phyloP scores from a whole-genome alignment of 1,284 basidiomycete genomes.

The Rhodotorula glutinis region DNA sequence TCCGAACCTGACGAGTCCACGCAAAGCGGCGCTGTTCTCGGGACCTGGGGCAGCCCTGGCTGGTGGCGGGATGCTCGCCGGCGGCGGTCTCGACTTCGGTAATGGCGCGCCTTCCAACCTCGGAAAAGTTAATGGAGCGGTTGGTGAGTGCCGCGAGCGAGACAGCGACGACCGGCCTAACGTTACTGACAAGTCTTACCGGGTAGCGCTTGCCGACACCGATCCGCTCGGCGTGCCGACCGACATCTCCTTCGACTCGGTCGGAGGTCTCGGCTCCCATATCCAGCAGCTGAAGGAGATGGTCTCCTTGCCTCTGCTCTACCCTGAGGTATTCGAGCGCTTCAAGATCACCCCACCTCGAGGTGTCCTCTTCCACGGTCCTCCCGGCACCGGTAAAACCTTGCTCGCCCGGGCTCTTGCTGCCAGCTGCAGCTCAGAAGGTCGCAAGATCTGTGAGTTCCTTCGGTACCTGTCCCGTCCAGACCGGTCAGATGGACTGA shows the following conservation, averaged over 20 bases:
- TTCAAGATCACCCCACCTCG: conserved; percentile 94
- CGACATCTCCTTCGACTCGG: conserved; percentile 92
- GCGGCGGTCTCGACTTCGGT: conserved; percentile 40
- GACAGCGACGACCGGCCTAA: not conserved
- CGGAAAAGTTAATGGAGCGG: conserved; percentile 74
- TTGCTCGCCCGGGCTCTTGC: conserved; percentile 89
- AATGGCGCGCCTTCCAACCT: conserved; percentile 56
- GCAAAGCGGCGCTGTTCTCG: conserved; percentile 40
- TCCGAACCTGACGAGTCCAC: conserved; percentile 33
- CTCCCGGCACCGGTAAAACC: conserved; percentile 92
- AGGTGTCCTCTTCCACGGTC: conserved; percentile 95
- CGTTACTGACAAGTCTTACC: conserved; percentile 42
- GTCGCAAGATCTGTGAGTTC: conserved; percentile 78
- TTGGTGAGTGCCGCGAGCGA: conserved; percentile 49
- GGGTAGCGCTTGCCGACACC: conserved; percentile 78
- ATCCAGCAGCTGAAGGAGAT: conserved; percentile 98
- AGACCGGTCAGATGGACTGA: too few species aligned
- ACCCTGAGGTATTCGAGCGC: conserved; percentile 95
- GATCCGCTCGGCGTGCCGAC: conserved; percentile 93
- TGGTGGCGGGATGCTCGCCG: conserved; percentile 40
- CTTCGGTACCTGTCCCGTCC: too few species aligned
- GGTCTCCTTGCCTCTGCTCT: conserved; percentile 91
- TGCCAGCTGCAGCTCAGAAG: conserved; percentile 84
- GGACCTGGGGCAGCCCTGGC: conserved; percentile 42
- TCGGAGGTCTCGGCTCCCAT: conserved; percentile 95